Conservation (phyloP, 305 asterid species). For the Rubia tinctorum region DNA sequence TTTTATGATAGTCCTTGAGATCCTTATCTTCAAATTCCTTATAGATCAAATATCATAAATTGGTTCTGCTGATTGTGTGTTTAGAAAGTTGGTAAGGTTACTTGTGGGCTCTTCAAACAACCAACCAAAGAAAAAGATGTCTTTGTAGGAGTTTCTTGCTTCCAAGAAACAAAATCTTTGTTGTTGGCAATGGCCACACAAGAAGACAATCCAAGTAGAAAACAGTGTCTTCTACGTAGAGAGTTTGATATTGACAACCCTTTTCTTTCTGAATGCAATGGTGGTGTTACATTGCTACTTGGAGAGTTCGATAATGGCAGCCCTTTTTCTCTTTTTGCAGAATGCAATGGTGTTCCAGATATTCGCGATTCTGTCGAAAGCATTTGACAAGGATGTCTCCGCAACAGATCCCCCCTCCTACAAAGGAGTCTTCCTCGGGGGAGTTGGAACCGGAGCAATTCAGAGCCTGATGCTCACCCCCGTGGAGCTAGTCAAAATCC, state of each 20-base stretch:
- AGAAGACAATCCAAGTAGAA: too few species aligned
- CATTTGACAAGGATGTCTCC: slow-evolving; percentile 31
- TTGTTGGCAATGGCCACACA: background rate
- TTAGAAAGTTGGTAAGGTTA: background rate
- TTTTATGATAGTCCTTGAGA: background rate
- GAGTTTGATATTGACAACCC: background rate
- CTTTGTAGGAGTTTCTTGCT: background rate
- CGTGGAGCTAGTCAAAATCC: slow-evolving; percentile 75
- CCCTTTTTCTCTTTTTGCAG: slow-evolving; percentile 37
- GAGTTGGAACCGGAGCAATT: slow-evolving; percentile 60
- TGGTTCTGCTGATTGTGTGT: background rate
- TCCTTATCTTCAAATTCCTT: background rate
- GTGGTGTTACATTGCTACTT: slow-evolving; percentile 13
- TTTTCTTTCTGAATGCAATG: slow-evolving; percentile 46
- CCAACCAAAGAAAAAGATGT: background rate
- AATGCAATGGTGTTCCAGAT: slow-evolving; percentile 75
- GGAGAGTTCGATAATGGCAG: background rate
- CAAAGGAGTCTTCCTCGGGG: slow-evolving; percentile 55
- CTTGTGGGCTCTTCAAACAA: background rate
- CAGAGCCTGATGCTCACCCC: slow-evolving; percentile 75
- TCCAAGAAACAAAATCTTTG: slow-evolving; percentile 21
- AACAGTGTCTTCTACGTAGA: too few species aligned
- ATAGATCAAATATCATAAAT: background rate
- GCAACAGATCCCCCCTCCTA: slow-evolving; percentile 54
- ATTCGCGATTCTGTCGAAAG: slow-evolving; percentile 51